These are phyloP conservation scores for Fusarium torulosum DNA, from an alignment of 2,329 filamentous ascomycete genomes.

Conservation along the genomic window DNA sequence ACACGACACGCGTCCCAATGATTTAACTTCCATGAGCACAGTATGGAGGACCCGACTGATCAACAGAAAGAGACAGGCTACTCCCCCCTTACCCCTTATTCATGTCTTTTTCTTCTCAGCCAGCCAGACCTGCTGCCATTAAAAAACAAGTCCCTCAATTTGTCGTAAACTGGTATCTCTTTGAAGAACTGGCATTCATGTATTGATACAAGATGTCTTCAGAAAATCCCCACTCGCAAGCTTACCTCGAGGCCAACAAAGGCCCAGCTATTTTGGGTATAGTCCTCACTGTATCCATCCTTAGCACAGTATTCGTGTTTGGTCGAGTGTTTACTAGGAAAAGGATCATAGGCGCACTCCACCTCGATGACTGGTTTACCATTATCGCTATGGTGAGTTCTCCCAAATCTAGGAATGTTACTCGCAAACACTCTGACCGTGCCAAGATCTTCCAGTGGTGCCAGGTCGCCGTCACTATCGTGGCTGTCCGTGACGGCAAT, in stretches of 20 bases:
- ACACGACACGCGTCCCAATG: neutral
- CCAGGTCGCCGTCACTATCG: conserved; percentile 52
- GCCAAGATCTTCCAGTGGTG: conserved; percentile 50
- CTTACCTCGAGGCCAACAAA: conserved; percentile 32
- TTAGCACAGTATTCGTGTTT: conserved; percentile 30
- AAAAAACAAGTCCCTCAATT: neutral
- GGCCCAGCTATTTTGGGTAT: conserved; percentile 28
- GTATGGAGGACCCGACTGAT: neutral
- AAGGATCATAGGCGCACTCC: conserved; percentile 26
- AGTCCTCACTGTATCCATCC: conserved; percentile 19
- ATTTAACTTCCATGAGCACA: too few species aligned
- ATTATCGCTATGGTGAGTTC: conserved; percentile 23
- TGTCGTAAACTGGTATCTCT: neutral
- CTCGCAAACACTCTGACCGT: neutral
- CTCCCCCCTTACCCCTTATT: neutral
- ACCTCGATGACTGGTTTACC: conserved; percentile 36
- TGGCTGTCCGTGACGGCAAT: conserved; percentile 54
- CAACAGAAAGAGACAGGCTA: neutral
- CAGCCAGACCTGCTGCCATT: neutral
- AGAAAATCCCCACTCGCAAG: conserved; percentile 12
- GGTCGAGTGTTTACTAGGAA: conserved; percentile 30
- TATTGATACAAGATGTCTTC: conserved; percentile 9
- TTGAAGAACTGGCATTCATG: neutral
- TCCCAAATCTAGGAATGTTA: fast-evolving
- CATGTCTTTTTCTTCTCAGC: neutral